Base-by-base conservation (phyloP, 1,284 basidiomycete genomes). In the Flammula alnicola region DNA sequence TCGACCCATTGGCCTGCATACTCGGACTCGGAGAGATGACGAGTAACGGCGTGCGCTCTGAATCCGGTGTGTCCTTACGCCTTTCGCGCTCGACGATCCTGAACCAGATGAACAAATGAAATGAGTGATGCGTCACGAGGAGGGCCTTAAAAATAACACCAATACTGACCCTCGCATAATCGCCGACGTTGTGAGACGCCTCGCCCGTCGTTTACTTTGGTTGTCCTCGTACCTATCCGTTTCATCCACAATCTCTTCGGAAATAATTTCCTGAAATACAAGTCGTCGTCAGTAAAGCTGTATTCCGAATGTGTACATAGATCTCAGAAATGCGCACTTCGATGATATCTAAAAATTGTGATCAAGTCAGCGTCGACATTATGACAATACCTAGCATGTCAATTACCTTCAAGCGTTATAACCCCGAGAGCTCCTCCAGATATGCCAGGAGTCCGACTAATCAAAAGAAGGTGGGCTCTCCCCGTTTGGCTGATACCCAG, bases 141-240 rank as follows among this genome's bases (percentile, higher is more conserved):
- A 41, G 31, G n/a, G n/a, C n/a, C n/a, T n/a, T n/a, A n/a, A 35
- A 45, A 9, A 37, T 44, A 10, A 12, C 9, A 38, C 29, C 14
- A 32, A 33, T 12, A 69, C 76, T 32, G 23, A 88, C 87, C 89
- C 89, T 62, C 86, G 79, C 92, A 95, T 94, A 45, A 93, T 77
- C 7, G 84, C 79, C 7, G 87, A 80, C 6, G 84, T 91, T 8
- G 86, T 88, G 53, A 81, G 71, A 20, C 93, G 78, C 58, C 80
- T 86, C 0, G 88, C 89, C 12, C 76, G 75, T 43, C 77, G 77
- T 66, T 93, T 93, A 38, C 82, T 85, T 46, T 85, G 83, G 63
- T 94, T 95, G 60, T 93, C 91, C 57, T 91, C 84, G 61, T 89
- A 94, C 16, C 84, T 78, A 70, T 96, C 93, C 3, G 92, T 95